Conservation (phyloP, 2,329 filamentous ascomycete genomes). For the Taxawa tesnikishii region DNA sequence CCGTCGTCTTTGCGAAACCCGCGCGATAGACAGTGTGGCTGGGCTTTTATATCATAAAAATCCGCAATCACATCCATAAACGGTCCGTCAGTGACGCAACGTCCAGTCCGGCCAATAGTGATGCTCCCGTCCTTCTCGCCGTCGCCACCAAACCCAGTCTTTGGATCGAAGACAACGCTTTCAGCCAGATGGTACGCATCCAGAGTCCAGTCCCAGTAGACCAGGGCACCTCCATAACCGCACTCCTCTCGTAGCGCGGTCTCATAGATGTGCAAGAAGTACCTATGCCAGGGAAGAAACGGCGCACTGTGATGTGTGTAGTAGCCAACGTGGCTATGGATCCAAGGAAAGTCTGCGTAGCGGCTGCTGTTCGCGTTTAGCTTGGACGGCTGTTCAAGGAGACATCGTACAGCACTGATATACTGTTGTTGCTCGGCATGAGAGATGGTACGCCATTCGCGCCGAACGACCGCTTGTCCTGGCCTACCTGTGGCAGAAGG, state of each 20-base stretch:
- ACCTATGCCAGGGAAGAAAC: constrained; percentile 17
- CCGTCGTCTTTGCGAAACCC: constrained; percentile 10
- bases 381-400: constrained; percentile 10
- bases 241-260: constrained; percentile 12
- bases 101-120: constrained; percentile 8
- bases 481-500: too few species aligned
- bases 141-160: constrained; percentile 12
- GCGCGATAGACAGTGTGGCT: constrained; percentile 13
- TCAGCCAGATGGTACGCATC: constrained; percentile 9
- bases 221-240: constrained; percentile 11
- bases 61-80: constrained; percentile 10
- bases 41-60: constrained; percentile 8
- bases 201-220: constrained; percentile 17
- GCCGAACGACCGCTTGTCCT: too few species aligned
- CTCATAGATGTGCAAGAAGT: constrained; percentile 15
- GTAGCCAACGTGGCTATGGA: constrained; percentile 12
- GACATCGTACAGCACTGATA: constrained; percentile 14
- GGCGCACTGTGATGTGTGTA: constrained; percentile 11
- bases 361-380: constrained; percentile 9
- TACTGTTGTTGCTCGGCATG: constrained; percentile 11
- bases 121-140: constrained; percentile 7
- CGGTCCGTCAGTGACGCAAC: constrained; percentile 15
- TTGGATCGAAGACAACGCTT: constrained; percentile 8
- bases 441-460: constrained; percentile 13
- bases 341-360: constrained; percentile 16